Evolutionary conservation across 2,329 filamentous ascomycete species (phyloP).

Genomic region (Colletotrichum incanum): DNA sequence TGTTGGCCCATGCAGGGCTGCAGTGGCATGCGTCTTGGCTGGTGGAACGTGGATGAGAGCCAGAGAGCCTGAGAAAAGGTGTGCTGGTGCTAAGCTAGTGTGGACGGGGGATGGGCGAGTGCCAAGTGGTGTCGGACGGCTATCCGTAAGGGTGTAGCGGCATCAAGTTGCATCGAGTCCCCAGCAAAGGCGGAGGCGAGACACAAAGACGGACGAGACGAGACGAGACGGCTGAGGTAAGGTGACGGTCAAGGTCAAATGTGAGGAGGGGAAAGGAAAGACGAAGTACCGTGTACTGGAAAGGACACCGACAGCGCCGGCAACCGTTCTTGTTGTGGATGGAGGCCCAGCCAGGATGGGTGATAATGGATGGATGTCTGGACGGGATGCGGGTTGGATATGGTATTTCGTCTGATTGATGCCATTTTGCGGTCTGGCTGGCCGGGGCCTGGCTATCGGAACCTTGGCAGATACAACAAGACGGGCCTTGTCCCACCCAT

Average conservation of each 20-base stretch:
- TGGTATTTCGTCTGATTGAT: constrained; percentile 42
- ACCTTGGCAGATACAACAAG: constrained; percentile 25
- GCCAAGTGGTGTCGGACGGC: constrained; percentile 40
- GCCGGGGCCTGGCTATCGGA: constrained; percentile 20
- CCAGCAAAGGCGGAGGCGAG: constrained; percentile 38
- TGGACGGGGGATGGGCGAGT: constrained; percentile 19
- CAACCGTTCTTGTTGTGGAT: constrained; percentile 6
- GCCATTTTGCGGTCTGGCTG: constrained; percentile 36
- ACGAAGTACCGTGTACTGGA: constrained; percentile 24
- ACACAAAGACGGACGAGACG: constrained; percentile 28
- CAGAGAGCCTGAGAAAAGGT: neutral
- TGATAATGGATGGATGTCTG: constrained; percentile 15
- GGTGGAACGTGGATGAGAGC: constrained; percentile 28
- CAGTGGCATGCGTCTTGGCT: constrained; percentile 41
- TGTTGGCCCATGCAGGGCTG: constrained; percentile 43
- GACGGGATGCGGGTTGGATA: constrained; percentile 30
- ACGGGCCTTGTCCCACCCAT: constrained; percentile 24
- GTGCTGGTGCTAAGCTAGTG: constrained; percentile 14
- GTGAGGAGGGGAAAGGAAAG: constrained; percentile 13
- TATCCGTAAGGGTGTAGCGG: constrained; percentile 41
- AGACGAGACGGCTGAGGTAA: constrained; percentile 25
- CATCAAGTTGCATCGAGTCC: constrained; percentile 36
- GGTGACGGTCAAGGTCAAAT: constrained; percentile 35
- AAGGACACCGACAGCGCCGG: constrained; percentile 1
- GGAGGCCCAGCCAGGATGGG: constrained; percentile 14